phyloP scores from a whole-genome alignment of 2,329 filamentous ascomycete genomes.

The Daldinia sp. region DNA sequence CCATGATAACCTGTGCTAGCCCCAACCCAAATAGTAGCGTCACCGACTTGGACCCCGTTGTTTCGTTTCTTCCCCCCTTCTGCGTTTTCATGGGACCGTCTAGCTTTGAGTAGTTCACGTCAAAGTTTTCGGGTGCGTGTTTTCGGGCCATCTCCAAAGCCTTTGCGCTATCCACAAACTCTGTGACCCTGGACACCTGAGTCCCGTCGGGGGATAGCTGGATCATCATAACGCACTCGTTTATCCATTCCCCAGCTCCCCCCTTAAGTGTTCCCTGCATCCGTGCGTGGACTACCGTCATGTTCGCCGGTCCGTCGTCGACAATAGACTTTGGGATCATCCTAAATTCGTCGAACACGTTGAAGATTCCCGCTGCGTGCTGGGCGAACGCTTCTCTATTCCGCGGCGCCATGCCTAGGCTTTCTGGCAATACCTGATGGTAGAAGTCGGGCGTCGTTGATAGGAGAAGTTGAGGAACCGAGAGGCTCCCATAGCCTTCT shows the following conservation, averaged over 20 bases:
- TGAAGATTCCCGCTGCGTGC: conserved; percentile 57
- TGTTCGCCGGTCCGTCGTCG: conserved; percentile 51
- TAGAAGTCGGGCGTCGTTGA: conserved; percentile 54
- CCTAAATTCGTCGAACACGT: conserved; percentile 56
- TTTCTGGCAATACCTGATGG: conserved; percentile 56
- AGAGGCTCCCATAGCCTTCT: conserved; percentile 56
- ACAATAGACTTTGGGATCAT: conserved; percentile 55
- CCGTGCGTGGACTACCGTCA: conserved; percentile 54
- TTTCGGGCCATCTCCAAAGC: conserved; percentile 53
- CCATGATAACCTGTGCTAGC: conserved; percentile 23
- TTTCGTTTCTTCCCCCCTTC: conserved; percentile 3
- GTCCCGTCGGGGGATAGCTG: conserved; percentile 47
- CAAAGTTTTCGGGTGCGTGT: conserved; percentile 51
- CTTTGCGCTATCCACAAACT: conserved; percentile 60
- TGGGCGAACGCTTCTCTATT: conserved; percentile 53
- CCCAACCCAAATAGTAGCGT: conserved; percentile 30
- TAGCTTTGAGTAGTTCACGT: conserved; percentile 4
- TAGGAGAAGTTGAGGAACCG: conserved; percentile 53
- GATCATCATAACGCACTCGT: conserved; percentile 54
- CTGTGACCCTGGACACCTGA: conserved; percentile 47
- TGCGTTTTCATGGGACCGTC: neutral
- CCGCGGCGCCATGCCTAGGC: conserved; percentile 55
- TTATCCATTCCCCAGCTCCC: conserved; percentile 46
- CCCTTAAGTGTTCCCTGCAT: conserved; percentile 52
- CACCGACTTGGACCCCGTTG: conserved; percentile 24